Base-by-base conservation (phyloP, 164 flowering plant species). In the Hamamelis virginiana region DNA sequence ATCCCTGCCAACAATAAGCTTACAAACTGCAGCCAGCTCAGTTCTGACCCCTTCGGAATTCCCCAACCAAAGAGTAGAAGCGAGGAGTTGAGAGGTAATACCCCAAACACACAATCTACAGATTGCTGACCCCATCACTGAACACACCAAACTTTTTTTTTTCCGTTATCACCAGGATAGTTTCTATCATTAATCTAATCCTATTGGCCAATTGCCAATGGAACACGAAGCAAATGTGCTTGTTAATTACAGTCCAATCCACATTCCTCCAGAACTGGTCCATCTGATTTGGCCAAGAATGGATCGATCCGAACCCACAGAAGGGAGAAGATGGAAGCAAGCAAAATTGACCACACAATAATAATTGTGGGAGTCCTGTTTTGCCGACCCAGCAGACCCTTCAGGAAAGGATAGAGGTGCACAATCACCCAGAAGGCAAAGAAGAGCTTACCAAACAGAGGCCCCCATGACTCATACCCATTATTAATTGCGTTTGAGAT, bases 401-500 rank as follows among this genome's bases (percentile, higher is more conserved):
- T 86, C 56, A 86, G 84, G 84, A 86, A 86, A 26, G 90, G 90
- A 64, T 82, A 86, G 61, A 84, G 82, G 52, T 86, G 89, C 33
- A 82, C 82, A 60, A 86, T 82, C 71, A 86, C 89, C 89, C 87
- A 86, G 65, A 84, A 80, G 72, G 87, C 79, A 51, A 86, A 84
- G 70, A 86, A 82, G 27, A 86, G 86, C 77, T 80, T 86, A 13
- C 89, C 87, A 59, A 84, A 83, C 51, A 84, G 74, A 65, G 89
- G 87, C 4, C 89, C 90, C 90, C 87, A 86, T 26, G 90, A 84
- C 45, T 82, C 83, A 43, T 86, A 86, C 22, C 90, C 88, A 72
- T 79, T 85, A 43, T 85, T 86, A 21, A 86, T 81, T 1, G 90
- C 90, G 74, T 86, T 79, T 15, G 88, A 84, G 46, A 84, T 53